phyloP scores from a whole-genome alignment of 2,329 filamentous ascomycete species.

The Pseudogymnoascus pannorum region DNA sequence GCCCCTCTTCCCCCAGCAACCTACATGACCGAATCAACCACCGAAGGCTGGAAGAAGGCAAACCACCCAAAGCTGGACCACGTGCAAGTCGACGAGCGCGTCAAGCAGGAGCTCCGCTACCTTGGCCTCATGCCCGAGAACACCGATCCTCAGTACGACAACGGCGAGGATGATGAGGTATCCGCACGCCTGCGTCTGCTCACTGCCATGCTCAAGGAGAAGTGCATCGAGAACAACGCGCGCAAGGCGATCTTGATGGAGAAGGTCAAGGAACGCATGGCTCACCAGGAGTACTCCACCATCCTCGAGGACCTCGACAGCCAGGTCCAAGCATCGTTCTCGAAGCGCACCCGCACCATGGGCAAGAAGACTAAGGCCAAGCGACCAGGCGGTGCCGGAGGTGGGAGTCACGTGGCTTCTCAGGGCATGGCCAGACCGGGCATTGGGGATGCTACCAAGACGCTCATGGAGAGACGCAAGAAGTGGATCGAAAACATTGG shows the following conservation, averaged over 20 bases:
- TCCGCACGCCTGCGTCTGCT: slow-evolving; percentile 80
- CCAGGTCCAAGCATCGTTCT: slow-evolving; percentile 89
- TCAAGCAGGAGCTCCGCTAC: slow-evolving; percentile 84
- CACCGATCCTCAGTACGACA: slow-evolving; percentile 69
- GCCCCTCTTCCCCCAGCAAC: slow-evolving; percentile 58
- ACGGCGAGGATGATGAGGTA: slow-evolving; percentile 88
- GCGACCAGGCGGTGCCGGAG: slow-evolving; percentile 65
- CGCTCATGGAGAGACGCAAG: slow-evolving; percentile 81
- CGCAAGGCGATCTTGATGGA: slow-evolving; percentile 82
- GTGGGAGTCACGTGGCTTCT: slow-evolving; percentile 56
- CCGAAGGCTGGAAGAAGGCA: slow-evolving; percentile 72
- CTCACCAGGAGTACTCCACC: slow-evolving; percentile 91
- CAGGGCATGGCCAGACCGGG: slow-evolving; percentile 62
- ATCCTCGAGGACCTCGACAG: slow-evolving; percentile 95
- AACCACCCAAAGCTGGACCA: slow-evolving; percentile 74
- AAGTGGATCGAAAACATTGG: slow-evolving; percentile 90
- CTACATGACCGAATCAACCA: slow-evolving; percentile 68
- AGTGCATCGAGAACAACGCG: slow-evolving; percentile 82
- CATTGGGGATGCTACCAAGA: slow-evolving; percentile 86
- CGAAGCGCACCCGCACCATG: slow-evolving; percentile 90
- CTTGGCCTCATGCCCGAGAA: slow-evolving; percentile 77
- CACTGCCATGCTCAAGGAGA: slow-evolving; percentile 72
- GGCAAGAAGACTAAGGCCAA: slow-evolving; percentile 92
- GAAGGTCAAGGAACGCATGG: slow-evolving; percentile 85
- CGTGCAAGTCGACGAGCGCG: slow-evolving; percentile 76